Base-by-base conservation (phyloP, 129 eudicot genomes). In the Chrysanthemum lavandulifolium region DNA sequence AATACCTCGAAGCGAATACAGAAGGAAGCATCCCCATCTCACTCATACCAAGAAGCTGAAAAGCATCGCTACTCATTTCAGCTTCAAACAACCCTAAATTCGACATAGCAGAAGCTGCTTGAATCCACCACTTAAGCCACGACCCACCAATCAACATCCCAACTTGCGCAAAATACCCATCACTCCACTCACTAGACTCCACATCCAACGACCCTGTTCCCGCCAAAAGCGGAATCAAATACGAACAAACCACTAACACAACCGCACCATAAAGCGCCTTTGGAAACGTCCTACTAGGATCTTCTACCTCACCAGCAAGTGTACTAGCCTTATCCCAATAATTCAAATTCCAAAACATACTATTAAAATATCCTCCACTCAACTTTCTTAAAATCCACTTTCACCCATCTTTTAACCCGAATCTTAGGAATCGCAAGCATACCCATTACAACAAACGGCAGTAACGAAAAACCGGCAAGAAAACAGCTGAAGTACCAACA, bases 61-160 rank as follows among this genome's bases (percentile, higher is more conserved):
- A 92, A 40, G 94, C 82, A 83, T 89, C 96, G 54, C 91, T 83
- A 74, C 98, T 92, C 98, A 92, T 92, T 74, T 92, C 98, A 55
- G 95, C 98, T 69, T 89, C 95, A 76, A 89, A 92, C 86, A 92
- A 66, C 62, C 98, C 98, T 74, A 92, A 53, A 71, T 92, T 92
- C 36, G 98, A 92, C 95, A 89, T 80, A 3, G 98, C 98, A 67
- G 98, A 73, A 8, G 95, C 98, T 14, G 86, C 96, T 61, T 92
- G 98, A 18, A 92, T 87, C 98, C 98, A 92, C 98, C 96, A 92
- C 78, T 87, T 92, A 2, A 89, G 82, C 98, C 98, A 92, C 69
- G 82, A 76, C 21, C 98, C 98, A 11, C 98, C 98, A 0, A 92
- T 92, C 78, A 92, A 65, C 95, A 87, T 83, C 61, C 96, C 98